Base-by-base conservation (phyloP, 257 asterid species). In the Nicotiana otophora region DNA sequence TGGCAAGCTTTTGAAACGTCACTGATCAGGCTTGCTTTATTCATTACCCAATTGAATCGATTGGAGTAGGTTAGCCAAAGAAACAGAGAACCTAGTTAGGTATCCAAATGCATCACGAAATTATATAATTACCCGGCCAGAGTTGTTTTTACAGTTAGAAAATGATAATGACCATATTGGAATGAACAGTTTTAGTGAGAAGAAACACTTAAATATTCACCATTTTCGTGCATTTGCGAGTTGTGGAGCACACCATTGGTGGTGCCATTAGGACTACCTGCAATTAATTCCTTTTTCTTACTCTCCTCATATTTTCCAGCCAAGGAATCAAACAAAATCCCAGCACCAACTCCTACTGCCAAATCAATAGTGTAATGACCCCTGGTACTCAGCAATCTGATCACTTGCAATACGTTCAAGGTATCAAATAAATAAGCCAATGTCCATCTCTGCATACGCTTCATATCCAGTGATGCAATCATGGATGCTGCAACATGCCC, bases 311-410 rank as follows among this genome's bases (percentile, higher is more conserved):
- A 86, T 57, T 81, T 81, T 19, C 86, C 85, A 26, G 88, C 84
- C 20, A 83, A 31, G 42, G 83, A 86, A 81, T 86, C 86, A 33
- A 80, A 83, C 19, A 86, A 70, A 39, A 83, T 48, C 46, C 88
- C 88, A 4, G 88, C 88, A 2, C 88, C 88, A 46, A 86, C 82
- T 8, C 88, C 88, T 1, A 86, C 88, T 1, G 67, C 85, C 78
- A 86, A 76, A 62, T 86, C 88, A 53, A 86, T 86, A 4, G 88
- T 86, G 83, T 86, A 86, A 39, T 86, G 88, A 34, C 88, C 88
- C 76, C 88, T 83, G 0, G 88, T 83, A 63, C 84, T 81, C 68
- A 86, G 23, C 78, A 86, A 34, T 74, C 88, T 79, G n/a, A 83
- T 36, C 30, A 61, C 55, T 75, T 86, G 88, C 65, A 86, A 60